A percentile compares a stretch with the other conserved stretches of the same genome.
Conservation (phyloP, 345 rosid species). For the Eucalyptus microcorys region DNA sequence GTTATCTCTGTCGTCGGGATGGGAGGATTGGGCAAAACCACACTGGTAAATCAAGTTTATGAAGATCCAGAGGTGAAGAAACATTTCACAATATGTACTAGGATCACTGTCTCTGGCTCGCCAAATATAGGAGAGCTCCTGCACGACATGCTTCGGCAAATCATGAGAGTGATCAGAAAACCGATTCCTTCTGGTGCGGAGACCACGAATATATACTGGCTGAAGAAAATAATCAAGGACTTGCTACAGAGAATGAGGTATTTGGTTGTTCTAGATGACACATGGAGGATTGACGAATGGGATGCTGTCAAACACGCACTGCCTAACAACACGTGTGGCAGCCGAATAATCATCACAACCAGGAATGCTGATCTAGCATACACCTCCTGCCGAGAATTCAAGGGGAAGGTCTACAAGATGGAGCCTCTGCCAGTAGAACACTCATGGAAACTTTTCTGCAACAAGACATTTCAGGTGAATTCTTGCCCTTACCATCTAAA, state of each 20-base stretch:
- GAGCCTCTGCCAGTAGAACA: slow-evolving; percentile 9
- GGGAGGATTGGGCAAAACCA: slow-evolving; percentile 37
- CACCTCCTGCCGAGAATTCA: slow-evolving; percentile 4
- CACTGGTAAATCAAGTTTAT: slow-evolving; percentile 22
- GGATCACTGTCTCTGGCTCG: slow-evolving; percentile 13
- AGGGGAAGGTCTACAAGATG: slow-evolving; percentile 10
- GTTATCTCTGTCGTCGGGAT: slow-evolving; percentile 18
- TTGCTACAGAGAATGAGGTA: slow-evolving; percentile 10
- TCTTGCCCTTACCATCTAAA: slow-evolving; percentile 19
- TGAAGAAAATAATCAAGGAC: slow-evolving; percentile 1
- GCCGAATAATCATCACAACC: slow-evolving; percentile 26
- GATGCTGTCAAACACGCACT: slow-evolving; percentile 14
- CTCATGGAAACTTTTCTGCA: slow-evolving; percentile 21
- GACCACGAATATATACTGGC: not conserved
- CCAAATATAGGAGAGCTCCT: slow-evolving; percentile 5
- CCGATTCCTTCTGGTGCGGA: slow-evolving; percentile 12
- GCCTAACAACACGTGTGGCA: slow-evolving; percentile 5
- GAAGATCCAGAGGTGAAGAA: slow-evolving; percentile 8
- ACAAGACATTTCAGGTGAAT: slow-evolving; percentile 13
- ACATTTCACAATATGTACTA: slow-evolving; percentile 7
- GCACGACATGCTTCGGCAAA: slow-evolving; percentile 4
- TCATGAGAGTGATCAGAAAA: slow-evolving; percentile 1
- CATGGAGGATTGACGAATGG: slow-evolving; percentile 23
- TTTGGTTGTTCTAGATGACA: slow-evolving; percentile 21
- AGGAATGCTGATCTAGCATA: slow-evolving; percentile 9